Evolutionary conservation across 371 early-diverging fungal species (phyloP).

Genomic region (Entomophthora muscae): DNA sequence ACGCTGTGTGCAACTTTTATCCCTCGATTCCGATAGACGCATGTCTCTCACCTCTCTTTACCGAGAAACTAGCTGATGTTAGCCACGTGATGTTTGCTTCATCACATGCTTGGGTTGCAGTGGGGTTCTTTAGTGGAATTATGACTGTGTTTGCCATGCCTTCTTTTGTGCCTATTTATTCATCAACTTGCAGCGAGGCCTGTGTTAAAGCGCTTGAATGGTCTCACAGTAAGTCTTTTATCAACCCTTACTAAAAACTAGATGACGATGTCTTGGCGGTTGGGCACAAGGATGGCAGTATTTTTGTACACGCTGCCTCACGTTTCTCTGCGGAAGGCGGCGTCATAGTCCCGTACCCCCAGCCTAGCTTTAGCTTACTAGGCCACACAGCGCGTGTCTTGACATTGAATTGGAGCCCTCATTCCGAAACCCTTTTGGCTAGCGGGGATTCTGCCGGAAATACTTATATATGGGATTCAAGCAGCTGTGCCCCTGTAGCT

Average conservation of each 20-base stretch:
- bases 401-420: not conserved
- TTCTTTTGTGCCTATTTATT: not conserved
- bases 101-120: not conserved
- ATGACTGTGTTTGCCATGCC: not conserved
- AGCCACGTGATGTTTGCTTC: not conserved
- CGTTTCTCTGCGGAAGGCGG: not conserved
- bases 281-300: not conserved
- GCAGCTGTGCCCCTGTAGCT: not conserved
- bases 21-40: not conserved
- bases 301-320: not conserved
- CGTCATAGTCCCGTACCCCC: not conserved
- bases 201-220: not conserved
- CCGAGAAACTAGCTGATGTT: not conserved
- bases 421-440: not conserved
- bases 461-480: not conserved
- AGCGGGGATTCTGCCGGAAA: not conserved
- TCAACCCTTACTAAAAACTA: not conserved
- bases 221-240: not conserved
- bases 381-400: not conserved
- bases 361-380: not conserved
- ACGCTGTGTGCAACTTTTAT: not conserved
- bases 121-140: not conserved
- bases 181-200: not conserved
- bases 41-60: not conserved
- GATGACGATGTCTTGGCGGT: not conserved